Conservation (phyloP, 1,284 basidiomycete genomes). For the Rhodotorula sp. region DNA sequence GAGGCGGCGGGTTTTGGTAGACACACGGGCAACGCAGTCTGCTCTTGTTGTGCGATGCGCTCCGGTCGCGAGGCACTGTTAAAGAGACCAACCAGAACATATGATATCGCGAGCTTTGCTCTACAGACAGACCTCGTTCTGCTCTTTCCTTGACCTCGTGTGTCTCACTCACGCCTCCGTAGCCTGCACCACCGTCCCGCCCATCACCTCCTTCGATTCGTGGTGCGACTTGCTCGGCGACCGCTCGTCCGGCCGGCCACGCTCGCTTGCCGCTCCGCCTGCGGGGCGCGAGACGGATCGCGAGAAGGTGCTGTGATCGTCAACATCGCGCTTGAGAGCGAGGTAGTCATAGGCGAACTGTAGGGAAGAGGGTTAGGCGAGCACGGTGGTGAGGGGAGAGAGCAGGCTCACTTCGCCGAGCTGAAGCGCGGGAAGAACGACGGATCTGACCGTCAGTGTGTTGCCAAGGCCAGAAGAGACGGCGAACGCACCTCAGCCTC, state of each 20-base stretch:
- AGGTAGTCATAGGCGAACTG: conserved; percentile 13
- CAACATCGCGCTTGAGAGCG: neutral
- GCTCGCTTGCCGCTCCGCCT: neutral
- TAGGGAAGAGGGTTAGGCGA: neutral
- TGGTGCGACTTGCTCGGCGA: neutral
- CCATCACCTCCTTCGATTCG: neutral
- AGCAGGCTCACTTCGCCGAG: neutral
- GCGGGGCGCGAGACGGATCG: neutral
- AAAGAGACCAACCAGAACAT: too few relatives aligned
- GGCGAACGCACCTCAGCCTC: conserved; percentile 80
- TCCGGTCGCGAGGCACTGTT: too few relatives aligned
- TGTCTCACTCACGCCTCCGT: neutral
- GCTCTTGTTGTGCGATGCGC: neutral
- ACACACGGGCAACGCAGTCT: neutral
- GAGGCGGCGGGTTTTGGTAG: conserved; percentile 5
- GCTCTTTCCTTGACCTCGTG: too few relatives aligned
- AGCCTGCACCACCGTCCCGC: neutral
- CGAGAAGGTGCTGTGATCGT: neutral
- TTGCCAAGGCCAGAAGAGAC: neutral
- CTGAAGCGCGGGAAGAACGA: neutral
- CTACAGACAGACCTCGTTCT: too few relatives aligned
- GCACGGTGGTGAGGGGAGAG: neutral
- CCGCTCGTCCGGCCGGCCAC: neutral
- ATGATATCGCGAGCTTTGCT: too few relatives aligned
- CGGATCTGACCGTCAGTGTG: neutral